Evolutionary conservation across 192 early-diverging fungal species (phyloP).

Genomic region (Coemansia sp.): DNA sequence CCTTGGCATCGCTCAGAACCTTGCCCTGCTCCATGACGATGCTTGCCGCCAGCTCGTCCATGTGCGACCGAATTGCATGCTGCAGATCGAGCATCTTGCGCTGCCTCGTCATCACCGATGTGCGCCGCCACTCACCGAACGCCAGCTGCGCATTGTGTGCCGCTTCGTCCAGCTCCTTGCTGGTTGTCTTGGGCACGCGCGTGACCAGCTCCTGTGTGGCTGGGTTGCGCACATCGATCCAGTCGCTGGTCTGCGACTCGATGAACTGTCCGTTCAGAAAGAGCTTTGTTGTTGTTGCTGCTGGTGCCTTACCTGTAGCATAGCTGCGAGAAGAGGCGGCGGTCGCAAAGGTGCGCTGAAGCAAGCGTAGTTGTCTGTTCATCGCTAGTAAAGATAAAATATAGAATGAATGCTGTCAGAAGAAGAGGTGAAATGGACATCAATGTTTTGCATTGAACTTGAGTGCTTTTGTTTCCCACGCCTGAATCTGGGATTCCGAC

Average conservation of each 20-base stretch:
- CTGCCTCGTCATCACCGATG: slow-evolving; percentile 80
- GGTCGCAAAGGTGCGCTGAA: not conserved
- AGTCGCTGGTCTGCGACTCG: slow-evolving; percentile 79
- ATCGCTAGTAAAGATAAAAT: not conserved
- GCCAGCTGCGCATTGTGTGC: slow-evolving; percentile 69
- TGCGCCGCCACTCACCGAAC: slow-evolving; percentile 85
- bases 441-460: too few species aligned
- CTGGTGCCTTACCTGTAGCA: not conserved
- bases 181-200: slow-evolving; percentile 85
- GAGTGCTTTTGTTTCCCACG: too few species aligned
- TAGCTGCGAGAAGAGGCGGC: not conserved
- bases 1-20: slow-evolving; percentile 86
- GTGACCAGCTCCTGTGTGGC: slow-evolving; percentile 90
- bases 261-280: slow-evolving; percentile 93
- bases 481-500: too few species aligned
- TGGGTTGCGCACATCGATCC: slow-evolving; percentile 90
- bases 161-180: slow-evolving; percentile 77
- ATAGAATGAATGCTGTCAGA: not conserved
- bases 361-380: slow-evolving; percentile 2
- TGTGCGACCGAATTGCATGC: slow-evolving; percentile 76
- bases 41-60: slow-evolving; percentile 74
- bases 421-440: not conserved
- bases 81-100: slow-evolving; percentile 91
- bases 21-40: slow-evolving; percentile 93
- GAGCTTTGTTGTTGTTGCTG: slow-evolving; percentile 56